These are phyloP conservation scores for Calcarisporium arbuscula DNA, from an alignment of 2,329 filamentous ascomycete genomes.

Conservation along the genomic window DNA sequence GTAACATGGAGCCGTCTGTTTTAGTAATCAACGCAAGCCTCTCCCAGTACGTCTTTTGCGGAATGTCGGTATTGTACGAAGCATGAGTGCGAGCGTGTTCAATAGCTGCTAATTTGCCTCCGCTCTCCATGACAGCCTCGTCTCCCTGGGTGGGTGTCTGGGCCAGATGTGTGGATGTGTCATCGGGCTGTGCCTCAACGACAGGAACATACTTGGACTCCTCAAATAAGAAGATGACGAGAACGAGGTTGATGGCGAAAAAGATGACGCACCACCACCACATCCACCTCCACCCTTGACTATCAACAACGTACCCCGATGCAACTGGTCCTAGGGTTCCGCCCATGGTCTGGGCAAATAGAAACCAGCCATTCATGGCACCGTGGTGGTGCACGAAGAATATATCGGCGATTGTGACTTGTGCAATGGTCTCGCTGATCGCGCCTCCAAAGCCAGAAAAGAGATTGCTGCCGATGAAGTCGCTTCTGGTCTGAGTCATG, in stretches of 20 bases:
- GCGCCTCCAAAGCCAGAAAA: slow-evolving; percentile 49
- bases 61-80: too few species aligned
- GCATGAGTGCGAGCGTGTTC: too few species aligned
- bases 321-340: slow-evolving; percentile 13
- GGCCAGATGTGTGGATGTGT: too few species aligned
- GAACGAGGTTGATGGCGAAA: slow-evolving; percentile 2
- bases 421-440: slow-evolving; percentile 44
- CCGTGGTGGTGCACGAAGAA: slow-evolving; percentile 53
- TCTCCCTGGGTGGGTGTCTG: too few species aligned
- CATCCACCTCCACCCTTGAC: slow-evolving; percentile 20
- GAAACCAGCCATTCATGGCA: slow-evolving; percentile 25
- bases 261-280: slow-evolving; percentile 14
- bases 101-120: too few species aligned
- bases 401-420: slow-evolving; percentile 46
- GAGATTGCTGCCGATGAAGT: slow-evolving; percentile 40
- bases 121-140: too few species aligned
- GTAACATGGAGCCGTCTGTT: slow-evolving; percentile 8
- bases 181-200: too few species aligned
- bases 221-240: slow-evolving; percentile 6
- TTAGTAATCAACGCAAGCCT: slow-evolving; percentile 16
- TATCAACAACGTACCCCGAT: slow-evolving; percentile 11
- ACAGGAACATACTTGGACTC: slow-evolving; percentile 6
- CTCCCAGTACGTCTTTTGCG: slow-evolving; percentile 12
- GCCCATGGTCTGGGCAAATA: slow-evolving; percentile 19
- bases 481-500: slow-evolving; percentile 38